These are phyloP conservation scores for Onygena corvina DNA, from an alignment of 2,329 filamentous ascomycete species.

Conservation along the genomic window DNA sequence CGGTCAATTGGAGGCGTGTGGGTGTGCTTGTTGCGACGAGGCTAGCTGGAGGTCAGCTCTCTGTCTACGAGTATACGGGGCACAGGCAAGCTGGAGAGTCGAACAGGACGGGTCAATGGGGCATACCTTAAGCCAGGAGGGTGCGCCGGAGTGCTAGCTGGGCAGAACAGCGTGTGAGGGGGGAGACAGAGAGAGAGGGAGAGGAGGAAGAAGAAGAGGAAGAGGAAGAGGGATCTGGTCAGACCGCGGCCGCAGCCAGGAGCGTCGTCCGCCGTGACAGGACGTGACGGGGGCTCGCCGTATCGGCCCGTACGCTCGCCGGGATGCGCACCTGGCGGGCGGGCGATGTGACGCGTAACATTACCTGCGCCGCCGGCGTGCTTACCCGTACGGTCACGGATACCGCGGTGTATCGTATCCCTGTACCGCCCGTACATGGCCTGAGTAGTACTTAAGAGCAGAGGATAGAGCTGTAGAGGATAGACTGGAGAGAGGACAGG, in stretches of 20 bases:
- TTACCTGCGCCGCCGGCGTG: too few relatives aligned
- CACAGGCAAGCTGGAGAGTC: background rate
- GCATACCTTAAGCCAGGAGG: background rate
- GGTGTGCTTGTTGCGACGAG: background rate
- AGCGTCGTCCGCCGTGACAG: background rate
- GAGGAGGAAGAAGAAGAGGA: background rate
- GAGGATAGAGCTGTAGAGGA: too few relatives aligned
- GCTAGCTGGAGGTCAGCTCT: constrained; percentile 8
- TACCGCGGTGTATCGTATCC: too few relatives aligned
- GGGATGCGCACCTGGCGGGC: background rate
- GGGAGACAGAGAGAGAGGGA: background rate
- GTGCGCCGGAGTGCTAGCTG: background rate
- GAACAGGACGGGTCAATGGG: background rate
- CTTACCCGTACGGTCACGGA: too few relatives aligned
- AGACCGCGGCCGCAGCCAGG: background rate
- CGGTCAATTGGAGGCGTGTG: constrained; percentile 1
- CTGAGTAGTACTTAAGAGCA: too few relatives aligned
- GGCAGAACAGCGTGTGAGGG: background rate
- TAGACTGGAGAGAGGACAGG: too few relatives aligned
- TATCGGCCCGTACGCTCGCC: background rate
- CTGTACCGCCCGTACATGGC: too few relatives aligned
- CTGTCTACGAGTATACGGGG: background rate
- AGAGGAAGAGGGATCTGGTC: background rate
- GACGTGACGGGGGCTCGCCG: background rate
- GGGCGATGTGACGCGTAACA: too few relatives aligned